Conservation (phyloP, 2,329 filamentous ascomycete genomes). For the Paraphaeosphaeria sporulosa region DNA sequence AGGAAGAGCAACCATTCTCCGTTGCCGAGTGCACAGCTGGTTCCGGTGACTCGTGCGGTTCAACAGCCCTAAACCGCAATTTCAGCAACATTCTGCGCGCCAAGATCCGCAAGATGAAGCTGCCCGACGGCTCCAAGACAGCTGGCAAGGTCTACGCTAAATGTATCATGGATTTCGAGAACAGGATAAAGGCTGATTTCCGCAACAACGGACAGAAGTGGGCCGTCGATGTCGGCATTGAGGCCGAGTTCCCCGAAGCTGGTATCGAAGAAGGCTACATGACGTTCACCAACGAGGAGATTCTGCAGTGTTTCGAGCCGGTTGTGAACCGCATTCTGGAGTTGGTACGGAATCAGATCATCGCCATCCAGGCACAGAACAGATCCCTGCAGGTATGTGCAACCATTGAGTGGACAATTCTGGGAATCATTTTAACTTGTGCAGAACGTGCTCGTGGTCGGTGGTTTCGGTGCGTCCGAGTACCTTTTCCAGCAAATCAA, state of each 20-base stretch:
- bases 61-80: conserved; percentile 96
- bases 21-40: conserved; percentile 97
- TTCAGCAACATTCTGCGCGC: conserved; percentile 98
- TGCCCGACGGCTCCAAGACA: conserved; percentile 94
- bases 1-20: conserved; percentile 96
- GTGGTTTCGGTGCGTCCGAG: conserved; percentile 97
- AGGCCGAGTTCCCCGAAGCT: conserved; percentile 96
- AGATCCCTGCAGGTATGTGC: conserved; percentile 77
- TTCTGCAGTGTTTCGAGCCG: conserved; percentile 97
- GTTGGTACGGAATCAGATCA: conserved; percentile 96
- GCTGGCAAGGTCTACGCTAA: conserved; percentile 98
- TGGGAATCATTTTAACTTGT: conserved; percentile 32
- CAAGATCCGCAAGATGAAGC: conserved; percentile 99
- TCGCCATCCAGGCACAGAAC: conserved; percentile 98
- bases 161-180: conserved; percentile 99
- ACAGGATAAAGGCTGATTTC: conserved; percentile 99
- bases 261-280: conserved; percentile 99
- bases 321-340: conserved; percentile 97
- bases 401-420: not conserved
- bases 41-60: conserved; percentile 96
- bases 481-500: conserved; percentile 99
- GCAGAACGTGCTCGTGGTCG: conserved; percentile 91
- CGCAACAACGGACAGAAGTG: conserved; percentile 99
- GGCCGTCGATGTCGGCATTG: conserved; percentile 98
- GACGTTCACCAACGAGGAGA: conserved; percentile 99